Evolutionary conservation across 176 grass and related monocot species (phyloP).

Genomic region (Ananas comosus): DNA sequence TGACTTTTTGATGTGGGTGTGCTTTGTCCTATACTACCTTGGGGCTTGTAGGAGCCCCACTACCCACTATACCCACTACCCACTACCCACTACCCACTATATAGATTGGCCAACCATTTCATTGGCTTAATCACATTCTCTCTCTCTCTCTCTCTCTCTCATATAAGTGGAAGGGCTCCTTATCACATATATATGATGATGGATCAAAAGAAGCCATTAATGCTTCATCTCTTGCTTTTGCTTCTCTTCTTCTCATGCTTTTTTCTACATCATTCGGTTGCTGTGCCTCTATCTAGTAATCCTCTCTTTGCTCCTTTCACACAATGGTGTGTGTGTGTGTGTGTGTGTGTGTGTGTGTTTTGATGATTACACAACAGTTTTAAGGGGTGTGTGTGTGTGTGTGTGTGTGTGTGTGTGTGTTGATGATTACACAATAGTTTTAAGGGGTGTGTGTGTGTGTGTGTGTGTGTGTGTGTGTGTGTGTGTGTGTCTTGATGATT

Average conservation of each 20-base stretch:
- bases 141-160: too few relatives aligned
- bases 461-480: too few relatives aligned
- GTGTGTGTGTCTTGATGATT: too few relatives aligned
- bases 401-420: too few relatives aligned
- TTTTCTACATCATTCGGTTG: neutral
- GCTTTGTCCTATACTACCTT: neutral
- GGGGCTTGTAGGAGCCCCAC: neutral
- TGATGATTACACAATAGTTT: too few relatives aligned
- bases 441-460: too few relatives aligned
- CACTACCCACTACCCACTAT: neutral
- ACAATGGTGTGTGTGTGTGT: too few relatives aligned
- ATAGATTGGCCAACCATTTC: neutral
- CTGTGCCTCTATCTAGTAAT: constrained; percentile 4
- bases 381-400: too few relatives aligned
- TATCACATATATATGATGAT: neutral
- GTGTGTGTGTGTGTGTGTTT: too few relatives aligned
- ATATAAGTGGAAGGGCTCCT: neutral
- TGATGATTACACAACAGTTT: too few relatives aligned
- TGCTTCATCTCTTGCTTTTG: neutral
- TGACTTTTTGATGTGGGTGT: neutral
- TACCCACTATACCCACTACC: neutral
- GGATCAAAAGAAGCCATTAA: neutral
- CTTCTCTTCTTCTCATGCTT: constrained; percentile 1
- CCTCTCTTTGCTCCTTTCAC: neutral
- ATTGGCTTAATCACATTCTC: neutral